Percentiles rank a stretch among this genome's conserved stretches.
These are phyloP conservation scores for Pyrenopolyporus hunteri DNA, from an alignment of 495 filamentous ascomycete species.

Conservation along the genomic window DNA sequence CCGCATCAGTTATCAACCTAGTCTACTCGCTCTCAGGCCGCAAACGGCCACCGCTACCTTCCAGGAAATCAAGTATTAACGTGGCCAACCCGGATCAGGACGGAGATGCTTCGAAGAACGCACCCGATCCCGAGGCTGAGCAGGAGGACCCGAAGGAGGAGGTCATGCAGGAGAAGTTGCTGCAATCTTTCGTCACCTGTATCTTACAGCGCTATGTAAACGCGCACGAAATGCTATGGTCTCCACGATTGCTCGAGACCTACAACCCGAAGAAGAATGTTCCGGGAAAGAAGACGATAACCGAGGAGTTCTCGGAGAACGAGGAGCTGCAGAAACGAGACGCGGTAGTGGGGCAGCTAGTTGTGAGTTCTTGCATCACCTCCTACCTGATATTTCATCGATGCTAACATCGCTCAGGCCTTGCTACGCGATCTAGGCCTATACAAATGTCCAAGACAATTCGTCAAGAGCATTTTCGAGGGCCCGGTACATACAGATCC, in stretches of 20 bases:
- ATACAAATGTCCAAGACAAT: conserved; percentile 37
- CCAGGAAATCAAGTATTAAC: conserved; percentile 67
- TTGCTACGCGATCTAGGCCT: conserved; percentile 73
- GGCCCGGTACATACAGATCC: conserved; percentile 44
- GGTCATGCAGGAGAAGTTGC: conserved; percentile 66
- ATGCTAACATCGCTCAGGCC: conserved; percentile 54
- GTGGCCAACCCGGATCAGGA: conserved; percentile 54
- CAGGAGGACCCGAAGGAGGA: conserved; percentile 64
- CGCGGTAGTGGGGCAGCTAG: conserved; percentile 76
- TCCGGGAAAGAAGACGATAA: conserved; percentile 61
- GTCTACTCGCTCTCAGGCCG: conserved; percentile 74
- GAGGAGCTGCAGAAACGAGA: conserved; percentile 68
- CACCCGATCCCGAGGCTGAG: conserved; percentile 83
- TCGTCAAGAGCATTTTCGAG: conserved; percentile 42
- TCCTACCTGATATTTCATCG: neutral
- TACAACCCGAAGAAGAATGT: conserved; percentile 66
- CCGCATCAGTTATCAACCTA: conserved; percentile 75
- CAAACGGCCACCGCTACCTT: conserved; percentile 76
- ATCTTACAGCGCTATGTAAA: conserved; percentile 80
- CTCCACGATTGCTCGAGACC: conserved; percentile 76
- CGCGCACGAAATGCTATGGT: conserved; percentile 71
- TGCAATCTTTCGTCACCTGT: conserved; percentile 87
- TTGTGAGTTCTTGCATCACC: conserved; percentile 55
- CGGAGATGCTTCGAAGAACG: conserved; percentile 57
- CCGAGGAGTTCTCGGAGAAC: conserved; percentile 66